phyloP scores from a whole-genome alignment of 208 protist genomes.

The Leishmania tarentolae region DNA sequence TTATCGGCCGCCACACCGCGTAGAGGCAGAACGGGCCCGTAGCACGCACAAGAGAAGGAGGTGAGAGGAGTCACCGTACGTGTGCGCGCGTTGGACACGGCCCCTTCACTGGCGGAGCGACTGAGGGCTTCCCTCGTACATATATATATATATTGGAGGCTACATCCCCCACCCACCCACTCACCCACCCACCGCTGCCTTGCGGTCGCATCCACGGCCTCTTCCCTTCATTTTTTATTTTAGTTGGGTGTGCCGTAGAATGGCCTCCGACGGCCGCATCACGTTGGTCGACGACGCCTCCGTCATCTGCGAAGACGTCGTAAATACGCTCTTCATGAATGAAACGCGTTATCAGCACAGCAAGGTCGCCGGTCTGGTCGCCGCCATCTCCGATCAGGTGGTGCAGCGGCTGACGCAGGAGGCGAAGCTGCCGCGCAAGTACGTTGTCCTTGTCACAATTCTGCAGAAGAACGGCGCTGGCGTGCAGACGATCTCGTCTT shows the following conservation, averaged over 20 bases:
- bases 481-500: slow-evolving; percentile 77
- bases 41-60: background rate
- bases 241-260: background rate
- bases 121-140: background rate
- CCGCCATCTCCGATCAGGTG: slow-evolving; percentile 70
- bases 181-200: background rate
- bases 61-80: background rate
- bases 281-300: slow-evolving; percentile 84
- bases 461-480: slow-evolving; percentile 92
- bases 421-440: slow-evolving; percentile 90
- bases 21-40: background rate
- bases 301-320: slow-evolving; percentile 77
- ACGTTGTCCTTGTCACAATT: slow-evolving; percentile 84
- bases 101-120: background rate
- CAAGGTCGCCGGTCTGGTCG: slow-evolving; percentile 62
- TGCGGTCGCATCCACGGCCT: too few relatives aligned
- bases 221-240: too few relatives aligned
- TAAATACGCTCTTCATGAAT: slow-evolving; percentile 59
- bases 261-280: slow-evolving; percentile 45
- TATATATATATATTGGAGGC: background rate
- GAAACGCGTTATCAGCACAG: slow-evolving; percentile 74
- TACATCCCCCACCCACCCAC: too few relatives aligned
- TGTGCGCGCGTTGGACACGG: background rate
- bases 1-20: too few relatives aligned
- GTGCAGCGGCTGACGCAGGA: slow-evolving; percentile 83